Evolutionary conservation across 1,284 basidiomycete species (phyloP).

Genomic region (Volvariella surrecta): DNA sequence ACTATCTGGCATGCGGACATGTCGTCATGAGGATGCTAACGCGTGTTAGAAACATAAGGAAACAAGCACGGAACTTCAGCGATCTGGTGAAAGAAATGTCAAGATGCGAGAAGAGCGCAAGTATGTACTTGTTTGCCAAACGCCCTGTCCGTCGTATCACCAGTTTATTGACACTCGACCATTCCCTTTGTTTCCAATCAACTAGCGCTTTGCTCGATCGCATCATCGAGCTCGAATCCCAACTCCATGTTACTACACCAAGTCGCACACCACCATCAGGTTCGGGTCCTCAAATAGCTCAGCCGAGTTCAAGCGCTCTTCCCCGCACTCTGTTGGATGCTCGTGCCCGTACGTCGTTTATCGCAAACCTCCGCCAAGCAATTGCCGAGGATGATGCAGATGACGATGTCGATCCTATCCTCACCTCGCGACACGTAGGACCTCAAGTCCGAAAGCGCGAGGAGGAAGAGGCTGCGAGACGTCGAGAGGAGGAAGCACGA

Average conservation of each 20-base stretch:
- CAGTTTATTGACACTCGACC: constrained; percentile 7
- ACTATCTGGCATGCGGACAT: constrained; percentile 15
- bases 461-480: constrained; percentile 30
- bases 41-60: constrained; percentile 47
- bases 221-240: constrained; percentile 48
- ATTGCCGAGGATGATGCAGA: constrained; percentile 39
- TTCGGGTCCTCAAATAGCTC: constrained; percentile 9
- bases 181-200: constrained; percentile 2
- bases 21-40: constrained; percentile 20
- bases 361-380: constrained; percentile 36
- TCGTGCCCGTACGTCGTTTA: constrained; percentile 21
- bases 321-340: constrained; percentile 36
- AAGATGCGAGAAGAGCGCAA: constrained; percentile 49
- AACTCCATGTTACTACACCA: constrained; percentile 16
- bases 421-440: constrained; percentile 31
- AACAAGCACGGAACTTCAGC: constrained; percentile 38
- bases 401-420: constrained; percentile 36
- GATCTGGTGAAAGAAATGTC: constrained; percentile 49
- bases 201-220: constrained; percentile 46
- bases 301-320: constrained; percentile 30
- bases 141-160: neutral
- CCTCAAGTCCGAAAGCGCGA: constrained; percentile 34
- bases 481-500: constrained; percentile 17
- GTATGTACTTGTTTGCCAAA: constrained; percentile 29
- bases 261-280: constrained; percentile 4